These are phyloP conservation scores for Elaeis oleifera DNA, from an alignment of 202 grass and related monocot species.

Conservation along the genomic window DNA sequence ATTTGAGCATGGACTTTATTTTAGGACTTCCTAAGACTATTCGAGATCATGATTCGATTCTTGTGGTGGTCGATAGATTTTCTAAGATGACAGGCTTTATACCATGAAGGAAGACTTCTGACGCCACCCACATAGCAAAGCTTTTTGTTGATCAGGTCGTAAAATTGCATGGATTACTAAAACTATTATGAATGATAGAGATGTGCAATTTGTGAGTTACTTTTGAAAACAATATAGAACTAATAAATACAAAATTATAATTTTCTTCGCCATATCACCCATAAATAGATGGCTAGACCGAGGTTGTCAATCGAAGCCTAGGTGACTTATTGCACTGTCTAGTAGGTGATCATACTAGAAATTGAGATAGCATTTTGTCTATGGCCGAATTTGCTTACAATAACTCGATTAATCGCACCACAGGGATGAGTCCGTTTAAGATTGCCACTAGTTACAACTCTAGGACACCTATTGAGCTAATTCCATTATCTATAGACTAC, in stretches of 20 bases:
- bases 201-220: not conserved
- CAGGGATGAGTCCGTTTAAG: no score
- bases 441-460: no score
- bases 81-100: not conserved
- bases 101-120: not conserved
- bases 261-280: not conserved
- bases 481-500: no score
- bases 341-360: not conserved
- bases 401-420: not conserved
- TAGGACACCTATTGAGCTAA: no score
- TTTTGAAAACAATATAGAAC: not conserved
- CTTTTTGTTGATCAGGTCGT: not conserved
- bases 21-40: not conserved
- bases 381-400: not conserved
- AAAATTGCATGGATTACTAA: not conserved
- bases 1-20: not conserved
- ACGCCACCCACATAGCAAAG: not conserved
- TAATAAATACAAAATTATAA: not conserved
- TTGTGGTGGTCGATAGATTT: conserved; percentile 1
- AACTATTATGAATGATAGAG: not conserved
- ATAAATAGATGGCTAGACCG: not conserved
- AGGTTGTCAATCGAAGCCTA: not conserved
- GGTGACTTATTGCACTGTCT: not conserved
- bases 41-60: not conserved
- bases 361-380: not conserved